Percentiles rank a stretch among this genome's conserved stretches.
Evolutionary conservation across 2,329 filamentous ascomycete genomes (phyloP).

Genomic region (Arthroderma sp.): DNA sequence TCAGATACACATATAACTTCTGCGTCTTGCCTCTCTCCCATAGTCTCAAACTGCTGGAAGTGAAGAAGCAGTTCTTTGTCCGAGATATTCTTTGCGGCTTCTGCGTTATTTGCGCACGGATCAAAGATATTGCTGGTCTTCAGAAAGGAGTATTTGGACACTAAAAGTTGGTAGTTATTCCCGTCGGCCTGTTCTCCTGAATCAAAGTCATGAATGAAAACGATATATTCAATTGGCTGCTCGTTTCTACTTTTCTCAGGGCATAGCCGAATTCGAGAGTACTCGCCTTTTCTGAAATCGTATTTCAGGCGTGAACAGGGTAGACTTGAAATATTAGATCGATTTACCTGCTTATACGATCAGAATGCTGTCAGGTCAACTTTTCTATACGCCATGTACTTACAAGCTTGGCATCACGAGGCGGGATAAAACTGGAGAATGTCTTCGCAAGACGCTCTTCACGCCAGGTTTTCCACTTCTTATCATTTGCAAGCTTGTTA

Average conservation of each 20-base stretch:
- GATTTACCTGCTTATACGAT: neutral
- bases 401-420: neutral
- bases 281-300: slow-evolving; percentile 5
- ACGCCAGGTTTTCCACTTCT: slow-evolving; percentile 6
- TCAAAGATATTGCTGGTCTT: neutral
- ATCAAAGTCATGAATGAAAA: slow-evolving; percentile 6
- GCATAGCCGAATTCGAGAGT: neutral
- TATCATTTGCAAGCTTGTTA: neutral
- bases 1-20: slow-evolving; percentile 6
- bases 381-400: neutral
- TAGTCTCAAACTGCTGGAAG: slow-evolving; percentile 7
- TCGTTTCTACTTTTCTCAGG: neutral
- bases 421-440: slow-evolving; percentile 1
- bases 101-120: neutral
- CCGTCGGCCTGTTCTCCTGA: neutral
- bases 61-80: slow-evolving; percentile 8
- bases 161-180: neutral
- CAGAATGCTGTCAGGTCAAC: neutral
- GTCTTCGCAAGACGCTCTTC: neutral
- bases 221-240: slow-evolving; percentile 1
- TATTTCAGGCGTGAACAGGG: slow-evolving; percentile 1
- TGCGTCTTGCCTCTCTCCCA: slow-evolving; percentile 7
- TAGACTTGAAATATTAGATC: neutral
- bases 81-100: neutral
- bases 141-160: slow-evolving; percentile 7